Conservation (phyloP, 2,329 filamentous ascomycete species). For the Aspergillus fructus region DNA sequence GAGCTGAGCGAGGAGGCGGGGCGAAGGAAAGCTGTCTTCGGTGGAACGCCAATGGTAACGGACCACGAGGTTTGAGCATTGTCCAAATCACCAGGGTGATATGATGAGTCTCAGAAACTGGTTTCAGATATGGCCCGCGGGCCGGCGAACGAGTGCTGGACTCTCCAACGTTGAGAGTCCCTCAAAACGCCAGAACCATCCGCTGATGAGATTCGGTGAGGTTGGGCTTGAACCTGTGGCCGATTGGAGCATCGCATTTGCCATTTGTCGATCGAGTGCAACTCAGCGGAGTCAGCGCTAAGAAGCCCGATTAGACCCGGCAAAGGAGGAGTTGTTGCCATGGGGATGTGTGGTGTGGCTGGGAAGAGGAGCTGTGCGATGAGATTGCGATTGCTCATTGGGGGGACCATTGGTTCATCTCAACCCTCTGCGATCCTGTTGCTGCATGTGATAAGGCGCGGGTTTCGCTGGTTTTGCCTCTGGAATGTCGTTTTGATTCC, state of each 20-base stretch:
- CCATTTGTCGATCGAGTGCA: constrained; percentile 16
- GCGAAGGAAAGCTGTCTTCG: constrained; percentile 1
- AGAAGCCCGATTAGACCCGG: constrained; percentile 19
- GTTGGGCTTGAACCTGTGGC: constrained; percentile 1
- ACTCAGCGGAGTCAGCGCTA: constrained; percentile 15
- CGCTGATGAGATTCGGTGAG: not conserved
- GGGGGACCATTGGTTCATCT: constrained; percentile 1
- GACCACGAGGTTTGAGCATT: constrained; percentile 14
- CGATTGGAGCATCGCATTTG: constrained; percentile 4
- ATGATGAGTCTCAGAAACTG: constrained; percentile 4
- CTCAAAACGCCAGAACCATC: not conserved
- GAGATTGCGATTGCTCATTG: constrained; percentile 9
- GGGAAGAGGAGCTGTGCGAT: constrained; percentile 9
- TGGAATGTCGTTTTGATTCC: not conserved
- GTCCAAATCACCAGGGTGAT: not conserved
- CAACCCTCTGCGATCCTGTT: not conserved
- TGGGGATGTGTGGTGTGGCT: constrained; percentile 17
- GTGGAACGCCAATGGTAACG: constrained; percentile 14
- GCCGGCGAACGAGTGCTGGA: no score
- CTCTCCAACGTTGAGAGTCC: no score
- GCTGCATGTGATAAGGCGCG: constrained; percentile 10
- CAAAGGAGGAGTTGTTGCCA: constrained; percentile 18
- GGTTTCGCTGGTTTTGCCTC: not conserved
- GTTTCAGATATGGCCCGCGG: not conserved
- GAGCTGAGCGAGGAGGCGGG: constrained; percentile 4